Evolutionary conservation across 1,284 basidiomycete genomes (phyloP).

Genomic region (Ustilago shanxiensis): DNA sequence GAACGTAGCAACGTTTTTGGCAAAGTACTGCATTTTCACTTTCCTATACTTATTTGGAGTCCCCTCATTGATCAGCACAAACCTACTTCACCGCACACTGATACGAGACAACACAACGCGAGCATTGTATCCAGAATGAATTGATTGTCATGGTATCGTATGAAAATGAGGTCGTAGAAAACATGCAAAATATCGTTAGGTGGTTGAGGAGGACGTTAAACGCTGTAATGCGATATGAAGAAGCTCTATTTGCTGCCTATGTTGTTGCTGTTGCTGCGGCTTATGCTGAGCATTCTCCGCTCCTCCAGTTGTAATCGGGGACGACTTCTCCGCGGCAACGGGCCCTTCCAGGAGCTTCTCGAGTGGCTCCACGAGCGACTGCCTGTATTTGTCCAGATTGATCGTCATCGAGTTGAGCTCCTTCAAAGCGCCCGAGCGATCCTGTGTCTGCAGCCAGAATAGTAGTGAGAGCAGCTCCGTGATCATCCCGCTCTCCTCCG

Average conservation of each 20-base stretch:
- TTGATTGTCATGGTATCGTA: constrained; percentile 6
- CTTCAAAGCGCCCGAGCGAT: not conserved
- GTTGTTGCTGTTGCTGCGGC: constrained; percentile 9
- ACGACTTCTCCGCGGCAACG: not conserved
- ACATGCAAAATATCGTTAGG: not conserved
- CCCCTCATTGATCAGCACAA: not conserved
- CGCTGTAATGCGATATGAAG: constrained; percentile 14
- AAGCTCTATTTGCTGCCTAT: constrained; percentile 14
- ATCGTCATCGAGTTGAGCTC: not conserved
- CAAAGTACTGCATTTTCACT: too few relatives aligned
- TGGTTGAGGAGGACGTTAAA: not conserved
- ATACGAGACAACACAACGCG: too few relatives aligned
- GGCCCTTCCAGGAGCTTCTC: constrained; percentile 1
- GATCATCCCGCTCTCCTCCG: constrained; percentile 22
- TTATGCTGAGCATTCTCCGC: not conserved
- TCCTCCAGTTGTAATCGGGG: not conserved
- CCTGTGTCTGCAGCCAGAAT: constrained; percentile 27
- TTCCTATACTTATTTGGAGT: too few relatives aligned
- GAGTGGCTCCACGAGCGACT: constrained; percentile 15
- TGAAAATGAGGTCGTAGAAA: not conserved
- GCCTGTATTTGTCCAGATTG: not conserved
- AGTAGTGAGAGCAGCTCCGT: constrained; percentile 33
- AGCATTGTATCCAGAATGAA: too few relatives aligned
- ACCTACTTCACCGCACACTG: too few relatives aligned
- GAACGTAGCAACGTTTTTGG: too few relatives aligned